Evolutionary conservation across 2,329 filamentous ascomycete species (phyloP), one percentile per base, ranked within the genome.

Genomic region (Alternaria longipes): DNA sequence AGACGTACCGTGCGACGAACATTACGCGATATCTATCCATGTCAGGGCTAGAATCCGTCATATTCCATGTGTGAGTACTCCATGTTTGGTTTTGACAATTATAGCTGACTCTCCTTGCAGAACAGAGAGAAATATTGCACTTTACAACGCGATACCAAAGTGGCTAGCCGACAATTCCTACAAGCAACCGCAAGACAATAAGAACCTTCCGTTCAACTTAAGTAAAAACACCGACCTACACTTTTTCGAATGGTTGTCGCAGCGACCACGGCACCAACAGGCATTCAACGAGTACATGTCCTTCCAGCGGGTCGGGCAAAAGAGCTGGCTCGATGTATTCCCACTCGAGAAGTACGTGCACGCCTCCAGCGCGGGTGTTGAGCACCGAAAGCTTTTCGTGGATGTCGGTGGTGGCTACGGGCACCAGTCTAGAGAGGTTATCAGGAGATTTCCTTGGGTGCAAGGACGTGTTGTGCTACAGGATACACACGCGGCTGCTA

Each of bases 221-320:
- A 47, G 56, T 9, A 46, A 54, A 32, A 54, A 59, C 34, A 59
- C 56, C 5, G 24, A 54, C 5, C 34, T 59, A 18, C 56, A 59
- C 42, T 54, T 59, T 18, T 59, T 59, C 7, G 56, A 59, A 36
- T 59, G 56, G 56, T 34, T 59, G 12, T 59, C 56, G 16, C 56
- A 54, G 16, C 56, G 56, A 9, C 56, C 56, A 9, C 49, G 50
- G 3, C 56, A 59, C 14, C 56, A 59, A 24, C 32, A 54, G 11
- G 56, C 56, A 16, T 59, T 59, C 50, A 59, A 59, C 18, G 56
- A 59, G n/a, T 59, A 59, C 50, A 59, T 59, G 56, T 54, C 50
- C 2, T 54, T 59, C n/a, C 56, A 59, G 34, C 50, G 56, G 9
- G 56, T 59, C 8, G 56, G 56, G 8, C 56, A 59, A 18, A 47